Evolutionary conservation across 1,284 basidiomycete genomes (phyloP), one percentile per base, ranked within the genome.

Genomic region (Ganoderma multipileum): DNA sequence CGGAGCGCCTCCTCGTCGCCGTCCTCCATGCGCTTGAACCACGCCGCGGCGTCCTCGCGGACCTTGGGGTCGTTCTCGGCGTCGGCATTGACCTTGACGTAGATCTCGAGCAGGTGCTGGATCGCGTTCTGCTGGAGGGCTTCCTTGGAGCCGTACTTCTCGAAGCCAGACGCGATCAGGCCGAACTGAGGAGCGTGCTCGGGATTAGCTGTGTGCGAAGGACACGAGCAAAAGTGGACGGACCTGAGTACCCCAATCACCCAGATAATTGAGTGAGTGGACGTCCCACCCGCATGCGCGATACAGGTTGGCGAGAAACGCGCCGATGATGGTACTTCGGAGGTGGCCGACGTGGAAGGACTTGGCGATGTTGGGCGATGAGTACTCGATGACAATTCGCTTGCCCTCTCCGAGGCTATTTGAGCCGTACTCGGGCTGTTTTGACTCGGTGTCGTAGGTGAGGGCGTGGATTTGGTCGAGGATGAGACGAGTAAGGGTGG

Each of bases 321-420:
- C 93, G 47, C 98, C 98, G 77, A 99, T 98, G 81, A 99, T 99
- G 28, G 98, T 99, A 72, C 94, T 96, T 65, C 98, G 89, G 71
- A 99, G 83, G 81, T 99, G 97, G 20, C 98, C 98, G 67, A 98
- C 97, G 78, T 99, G 97, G 89, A 99, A 99, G 6, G 94, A 94
- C 81, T 99, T 99, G 47, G 98, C 97, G 77, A 99, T 99, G 81
- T 99, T 99, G 23, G 97, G 97, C 5, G 94, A 95, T 0, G 96
- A 98, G 81, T 97, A 99, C 80, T 99, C 93, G 75, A 95, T 86
- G 72, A 95, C 79, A 71, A 93, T 81, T 66, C 89, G 93, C 82
- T 97, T 96, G 54, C 95, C 95, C 63, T 86, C 83, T 4, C 94
- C 95, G n/a, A 86, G 86, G 18, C 84, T 82, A 78, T 94, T 94